Evolutionary conservation across 129 eudicot species (phyloP), one percentile per base, ranked within the genome.

Genomic region (Saussurea involucrata): DNA sequence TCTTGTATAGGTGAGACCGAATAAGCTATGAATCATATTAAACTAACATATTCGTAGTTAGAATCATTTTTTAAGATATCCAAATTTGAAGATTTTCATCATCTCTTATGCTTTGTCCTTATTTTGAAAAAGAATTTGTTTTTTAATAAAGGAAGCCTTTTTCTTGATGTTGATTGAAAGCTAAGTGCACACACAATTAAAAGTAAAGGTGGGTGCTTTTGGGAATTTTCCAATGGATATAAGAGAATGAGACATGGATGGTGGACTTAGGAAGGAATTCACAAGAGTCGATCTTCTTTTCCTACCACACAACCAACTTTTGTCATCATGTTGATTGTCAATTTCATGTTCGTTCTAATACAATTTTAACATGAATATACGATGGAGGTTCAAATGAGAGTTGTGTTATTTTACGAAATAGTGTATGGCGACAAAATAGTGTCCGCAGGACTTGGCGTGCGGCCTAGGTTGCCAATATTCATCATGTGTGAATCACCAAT

Each of bases 201-300:
- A 73, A 73, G 55, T 8, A 49, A 55, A 80, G 61, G 33, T 55
- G 63, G 79, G 71, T 80, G 69, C 53, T 74, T 80, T 12, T 24
- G 73, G 61, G 69, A 25, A 34, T 74, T 57, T 67, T 20, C 55
- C 22, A 53, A n/a, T n/a, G 31, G 68, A 55, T 32, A 53, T 66
- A 24, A 65, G 24, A 76, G 60, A 66, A 13, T 4, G 9, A 3
- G 27, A 49, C 8, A 8, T 68, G 31, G 75, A 46, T 66, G 76
- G 84, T 68, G 65, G 71, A 80, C 80, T 80, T 80, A 68, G 69
- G 84, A 66, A 67, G 67, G 84, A 80, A 74, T 73, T 40, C 65
- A 28, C 15, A 63, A 71, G 49, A 24, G 31, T 68, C 18, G 12
- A 53, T 80, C 53, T 66, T 66, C 11, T 53, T 65, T 80, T 49